Evolutionary conservation across 2,329 filamentous ascomycete genomes (phyloP).

Genomic region (Cladosporium sphaerospermum): DNA sequence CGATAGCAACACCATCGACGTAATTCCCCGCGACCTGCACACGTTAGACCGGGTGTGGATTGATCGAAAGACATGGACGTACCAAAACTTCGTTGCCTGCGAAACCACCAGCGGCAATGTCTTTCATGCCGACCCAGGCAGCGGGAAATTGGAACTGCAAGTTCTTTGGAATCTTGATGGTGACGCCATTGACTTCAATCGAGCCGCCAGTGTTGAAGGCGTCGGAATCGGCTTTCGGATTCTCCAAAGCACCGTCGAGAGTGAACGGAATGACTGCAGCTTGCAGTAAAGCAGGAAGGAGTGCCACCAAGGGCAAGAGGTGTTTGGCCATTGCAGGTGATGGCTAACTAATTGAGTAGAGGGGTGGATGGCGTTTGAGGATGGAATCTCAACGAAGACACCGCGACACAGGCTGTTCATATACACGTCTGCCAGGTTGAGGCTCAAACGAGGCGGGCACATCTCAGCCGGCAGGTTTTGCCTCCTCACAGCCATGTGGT

Average conservation of each 20-base stretch:
- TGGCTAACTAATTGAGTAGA: background rate
- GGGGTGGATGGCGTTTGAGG: conserved; percentile 1
- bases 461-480: background rate
- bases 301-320: background rate
- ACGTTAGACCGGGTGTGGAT: background rate
- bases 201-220: conserved; percentile 42
- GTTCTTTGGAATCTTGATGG: conserved; percentile 45
- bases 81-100: conserved; percentile 24
- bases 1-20: conserved; percentile 32
- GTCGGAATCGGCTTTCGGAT: conserved; percentile 15
- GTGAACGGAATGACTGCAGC: conserved; percentile 15
- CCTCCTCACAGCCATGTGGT: background rate
- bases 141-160: conserved; percentile 45
- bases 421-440: background rate
- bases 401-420: background rate
- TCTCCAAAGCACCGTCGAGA: conserved; percentile 27
- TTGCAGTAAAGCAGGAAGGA: background rate
- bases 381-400: background rate
- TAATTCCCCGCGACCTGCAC: conserved; percentile 35
- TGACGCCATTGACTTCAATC: conserved; percentile 41
- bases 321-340: conserved; percentile 7
- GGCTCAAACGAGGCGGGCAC: background rate
- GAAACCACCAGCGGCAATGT: conserved; percentile 23
- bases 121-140: conserved; percentile 38
- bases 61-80: conserved; percentile 14